Base-by-base conservation (phyloP, 2,329 filamentous ascomycete genomes). In the Claviceps africana region DNA sequence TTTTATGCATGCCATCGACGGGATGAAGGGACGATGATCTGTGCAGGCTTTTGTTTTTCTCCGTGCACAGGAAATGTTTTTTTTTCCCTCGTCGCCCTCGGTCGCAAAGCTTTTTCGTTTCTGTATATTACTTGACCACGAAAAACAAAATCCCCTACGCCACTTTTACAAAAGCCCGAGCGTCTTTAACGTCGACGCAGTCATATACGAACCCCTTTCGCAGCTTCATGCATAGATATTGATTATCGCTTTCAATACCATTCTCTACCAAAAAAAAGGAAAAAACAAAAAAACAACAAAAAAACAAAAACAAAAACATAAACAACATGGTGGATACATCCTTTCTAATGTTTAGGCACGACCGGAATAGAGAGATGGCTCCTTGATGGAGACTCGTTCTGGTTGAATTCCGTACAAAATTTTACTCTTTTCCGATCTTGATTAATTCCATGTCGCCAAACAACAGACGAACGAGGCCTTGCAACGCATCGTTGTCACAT, bases 331-430 rank as follows among this genome's bases (percentile, higher is more conserved):
- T 48, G 30, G 53, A 51, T 48, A 51, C 45, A 55, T 46, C 21
- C 50, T 25, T 53, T 51, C 48, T 53, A 48, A 53, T 53, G 37
- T 48, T 17, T 22, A 37, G 52, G 37, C 48, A 51, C 31, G 44
- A 21, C 44, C 48, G 13, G n/a, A 37, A 51, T 11, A 17, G 28
- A 28, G 28, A 21, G 19, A 28, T 22, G 40, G 25, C 44, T 51
- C 52, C 52, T 53, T 39, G 48, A 53, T 17, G 52, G 52, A 48
- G 45, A 11, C 25, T 53, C 28, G 25, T 37, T 53, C 51, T 53
- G 51, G 9, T 25, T 43, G 17, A 4, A 9, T 19, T 43, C 22
- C 10, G 19, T 19, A 42, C 17, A 22, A 13, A 15, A 25, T 17
- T n/a, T 21, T 13, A 4, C 13, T 25, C 31, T 10, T 28, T 7